These are phyloP conservation scores for Citrullus amarus DNA, from an alignment of 306 rosid species.

Conservation along the genomic window DNA sequence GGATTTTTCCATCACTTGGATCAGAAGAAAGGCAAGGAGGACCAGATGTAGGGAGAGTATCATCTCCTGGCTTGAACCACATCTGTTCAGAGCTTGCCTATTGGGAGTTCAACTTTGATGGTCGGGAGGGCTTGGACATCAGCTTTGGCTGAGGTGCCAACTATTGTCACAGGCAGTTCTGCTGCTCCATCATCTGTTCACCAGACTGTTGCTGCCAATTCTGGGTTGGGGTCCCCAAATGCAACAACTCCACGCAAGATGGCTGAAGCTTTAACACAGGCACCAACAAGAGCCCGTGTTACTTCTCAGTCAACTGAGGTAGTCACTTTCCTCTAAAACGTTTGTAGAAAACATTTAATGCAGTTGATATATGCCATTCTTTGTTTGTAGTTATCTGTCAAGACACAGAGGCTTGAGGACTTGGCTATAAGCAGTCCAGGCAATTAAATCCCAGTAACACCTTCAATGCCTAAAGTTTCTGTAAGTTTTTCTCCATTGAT, in stretches of 20 bases:
- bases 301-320: conserved; percentile 52
- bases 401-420: conserved; percentile 95
- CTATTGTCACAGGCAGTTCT: conserved; percentile 41
- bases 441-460: conserved; percentile 88
- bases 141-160: conserved; percentile 76
- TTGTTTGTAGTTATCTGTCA: conserved; percentile 41
- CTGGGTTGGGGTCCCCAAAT: conserved; percentile 38
- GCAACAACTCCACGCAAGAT: conserved; percentile 67
- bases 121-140: conserved; percentile 98
- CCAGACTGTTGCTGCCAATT: conserved; percentile 35
- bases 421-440: conserved; percentile 92
- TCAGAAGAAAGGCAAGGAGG: conserved; percentile 64
- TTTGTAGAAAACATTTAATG: background rate
- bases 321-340: background rate
- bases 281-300: conserved; percentile 57
- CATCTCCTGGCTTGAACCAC: conserved; percentile 73
- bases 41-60: conserved; percentile 61
- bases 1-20: conserved; percentile 96
- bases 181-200: conserved; percentile 47
- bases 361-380: background rate
- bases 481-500: conserved; percentile 21
- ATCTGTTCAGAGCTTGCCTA: conserved; percentile 66
- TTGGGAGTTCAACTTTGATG: conserved; percentile 63
- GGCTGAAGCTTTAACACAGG: conserved; percentile 96
- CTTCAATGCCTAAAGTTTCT: conserved; percentile 72